phyloP scores from a whole-genome alignment of 2,329 filamentous ascomycete genomes.

The Botrytis tulipae region DNA sequence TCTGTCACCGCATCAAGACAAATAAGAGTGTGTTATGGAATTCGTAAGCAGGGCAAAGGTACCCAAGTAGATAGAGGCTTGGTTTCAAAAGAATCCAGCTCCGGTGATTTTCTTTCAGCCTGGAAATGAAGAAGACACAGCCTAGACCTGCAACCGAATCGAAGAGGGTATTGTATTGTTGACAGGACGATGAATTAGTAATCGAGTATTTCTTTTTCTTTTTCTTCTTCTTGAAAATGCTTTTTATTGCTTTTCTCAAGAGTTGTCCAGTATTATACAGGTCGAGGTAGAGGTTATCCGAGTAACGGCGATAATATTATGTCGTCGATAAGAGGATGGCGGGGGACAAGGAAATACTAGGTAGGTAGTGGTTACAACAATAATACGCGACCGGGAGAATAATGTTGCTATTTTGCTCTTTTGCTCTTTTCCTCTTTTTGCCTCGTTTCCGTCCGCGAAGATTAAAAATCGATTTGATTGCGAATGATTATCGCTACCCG shows the following conservation, averaged over 20 bases:
- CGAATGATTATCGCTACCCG: background rate
- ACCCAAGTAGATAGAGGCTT: slow-evolving; percentile 30
- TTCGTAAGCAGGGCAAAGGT: slow-evolving; percentile 22
- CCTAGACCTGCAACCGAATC: slow-evolving; percentile 26
- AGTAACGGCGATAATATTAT: slow-evolving; percentile 22
- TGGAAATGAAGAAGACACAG: slow-evolving; percentile 21
- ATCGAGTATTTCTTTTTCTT: background rate
- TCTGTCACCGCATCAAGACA: slow-evolving; percentile 20
- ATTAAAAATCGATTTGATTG: slow-evolving; percentile 6
- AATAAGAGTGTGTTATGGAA: background rate
- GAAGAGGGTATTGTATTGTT: background rate
- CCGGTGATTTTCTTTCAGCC: slow-evolving; percentile 26
- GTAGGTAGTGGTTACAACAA: slow-evolving; percentile 13
- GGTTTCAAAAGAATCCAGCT: slow-evolving; percentile 22
- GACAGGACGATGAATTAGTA: background rate
- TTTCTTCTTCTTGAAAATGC: background rate
- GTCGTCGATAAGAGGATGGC: slow-evolving; percentile 32
- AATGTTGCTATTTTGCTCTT: slow-evolving; percentile 3
- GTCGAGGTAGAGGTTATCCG: slow-evolving; percentile 17
- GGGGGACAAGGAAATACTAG: slow-evolving; percentile 22
- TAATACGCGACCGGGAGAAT: slow-evolving; percentile 30
- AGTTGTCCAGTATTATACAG: background rate
- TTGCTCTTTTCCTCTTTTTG: background rate
- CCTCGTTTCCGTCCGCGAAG: background rate
- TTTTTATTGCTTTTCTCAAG: slow-evolving; percentile 8